Evolutionary conservation across 1,284 basidiomycete species (phyloP), one percentile per base, ranked within the genome.

Genomic region (Malassezia caprae): DNA sequence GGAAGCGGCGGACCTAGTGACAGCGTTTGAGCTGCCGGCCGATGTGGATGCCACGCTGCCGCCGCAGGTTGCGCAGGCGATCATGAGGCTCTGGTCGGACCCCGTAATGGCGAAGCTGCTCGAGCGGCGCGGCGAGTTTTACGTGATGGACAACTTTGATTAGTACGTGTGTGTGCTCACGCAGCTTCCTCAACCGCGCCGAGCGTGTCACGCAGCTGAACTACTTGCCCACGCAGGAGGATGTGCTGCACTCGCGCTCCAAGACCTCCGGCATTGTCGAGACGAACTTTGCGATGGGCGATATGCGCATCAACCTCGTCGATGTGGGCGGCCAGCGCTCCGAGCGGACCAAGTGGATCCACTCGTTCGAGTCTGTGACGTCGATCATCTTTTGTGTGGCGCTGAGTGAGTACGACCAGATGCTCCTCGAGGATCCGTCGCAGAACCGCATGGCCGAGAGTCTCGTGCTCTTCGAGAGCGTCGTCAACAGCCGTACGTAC

Each of bases 231-330:
- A 87, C 85, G 35, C 88, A 90, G 75, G 84, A 82, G 15, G 93
- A 96, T 70, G 88, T 96, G 3, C 78, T 98, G 34, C 80, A 88
- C 31, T 89, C 90, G 27, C 81, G 90, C 65, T 84, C 85, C 63
- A 94, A 96, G 79, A 91, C 86, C 47, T 87, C 88, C 1, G 90
- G 90, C 43, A 94, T 96, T 68, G 85, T 84, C 12, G 91, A 96
- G 77, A 96, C 90, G 47, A 73, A 73, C 51, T 78, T 77, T 71
- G 69, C 68, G 59, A 75, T 72, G 58, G 76, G 76, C 24, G 72
- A 75, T 55, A 68, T 82, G 52, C 67, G 66, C 48, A 72, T 73
- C 56, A 66, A 70, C 51, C 63, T 73, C 15, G 68, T 73, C 46
- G 71, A 73, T 39, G 68, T 73, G 0, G 71, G 71, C 17, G 71